Base-by-base conservation (phyloP, 2,329 filamentous ascomycete genomes). In the Penicillium hesseltinei region DNA sequence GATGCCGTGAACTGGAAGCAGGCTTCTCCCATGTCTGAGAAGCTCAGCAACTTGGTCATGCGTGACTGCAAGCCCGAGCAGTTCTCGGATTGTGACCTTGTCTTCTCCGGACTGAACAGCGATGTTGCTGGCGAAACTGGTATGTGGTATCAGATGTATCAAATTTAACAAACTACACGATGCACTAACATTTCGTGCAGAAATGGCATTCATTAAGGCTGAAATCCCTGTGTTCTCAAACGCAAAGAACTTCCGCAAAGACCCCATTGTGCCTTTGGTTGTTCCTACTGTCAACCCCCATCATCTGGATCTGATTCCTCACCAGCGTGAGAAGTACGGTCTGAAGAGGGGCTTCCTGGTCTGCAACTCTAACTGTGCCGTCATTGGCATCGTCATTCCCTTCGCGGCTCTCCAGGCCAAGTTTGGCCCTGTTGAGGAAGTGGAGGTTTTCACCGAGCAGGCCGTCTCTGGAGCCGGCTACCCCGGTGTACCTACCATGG, bases 291-390 rank as follows among this genome's bases (percentile, higher is more conserved):
- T 97, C 75, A 97, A 97, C 80, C 86, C 96, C 13, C 78, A 85
- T 43, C 93, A 97, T 77, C 84, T 97, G 68, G 85, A 89, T 71
- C 83, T 97, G 60, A 93, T 97, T 72, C 88, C 89, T n/a, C 88
- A 95, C 76, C 93, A 97, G 79, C 84, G 90, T 61, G 82, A 85
- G 71, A 82, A 89, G 43, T 85, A 89, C 74, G 80, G 80, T 29
- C 81, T 96, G 44, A 80, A 88, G 61, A 92, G 90, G 77, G 94
- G 94, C 25, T 96, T 97, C 80, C 80, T 97, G 38, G 91, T 97
- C 59, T 97, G 93, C 84, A 97, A 97, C 81, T 96, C 91, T 64
- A 97, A 97, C 80, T 99, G 94, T 78, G 93, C 93, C 56, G 93
- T 97, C 70, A 96, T 97, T 69, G 93, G 93, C 47, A 86, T 97